Evolutionary conservation across 345 rosid genomes (phyloP).

Genomic region (Capsella bursapastoris): DNA sequence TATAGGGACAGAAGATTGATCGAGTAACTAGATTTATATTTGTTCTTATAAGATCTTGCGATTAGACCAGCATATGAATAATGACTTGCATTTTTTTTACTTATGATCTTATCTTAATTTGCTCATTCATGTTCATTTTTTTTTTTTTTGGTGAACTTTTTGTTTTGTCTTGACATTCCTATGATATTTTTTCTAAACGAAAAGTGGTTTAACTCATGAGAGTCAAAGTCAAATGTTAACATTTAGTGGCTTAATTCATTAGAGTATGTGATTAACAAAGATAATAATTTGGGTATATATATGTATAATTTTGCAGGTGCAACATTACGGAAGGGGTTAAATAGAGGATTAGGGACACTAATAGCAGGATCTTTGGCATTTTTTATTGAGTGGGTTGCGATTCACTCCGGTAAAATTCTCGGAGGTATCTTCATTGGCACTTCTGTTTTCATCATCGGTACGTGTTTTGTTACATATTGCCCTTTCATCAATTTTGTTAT

Average conservation of each 20-base stretch:
- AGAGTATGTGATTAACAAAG: too few relatives aligned
- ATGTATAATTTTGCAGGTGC: slow-evolving; percentile 53
- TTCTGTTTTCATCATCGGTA: slow-evolving; percentile 69
- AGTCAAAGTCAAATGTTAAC: too few relatives aligned
- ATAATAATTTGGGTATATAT: too few relatives aligned
- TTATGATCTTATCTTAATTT: neutral
- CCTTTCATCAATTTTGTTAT: neutral
- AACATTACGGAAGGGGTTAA: slow-evolving; percentile 74
- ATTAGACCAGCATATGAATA: neutral
- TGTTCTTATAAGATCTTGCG: neutral
- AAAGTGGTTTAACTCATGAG: too few relatives aligned
- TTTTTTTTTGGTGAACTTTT: too few relatives aligned
- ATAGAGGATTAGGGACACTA: slow-evolving; percentile 76
- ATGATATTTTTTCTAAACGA: too few relatives aligned
- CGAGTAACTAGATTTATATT: neutral
- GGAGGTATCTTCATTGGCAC: slow-evolving; percentile 71
- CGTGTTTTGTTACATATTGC: slow-evolving; percentile 10
- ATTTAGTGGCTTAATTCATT: too few relatives aligned
- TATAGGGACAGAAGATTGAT: neutral
- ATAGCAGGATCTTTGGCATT: slow-evolving; percentile 75
- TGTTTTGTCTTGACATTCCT: too few relatives aligned
- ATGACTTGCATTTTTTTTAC: neutral
- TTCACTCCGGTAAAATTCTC: slow-evolving; percentile 47
- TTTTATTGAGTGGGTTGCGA: slow-evolving; percentile 58
- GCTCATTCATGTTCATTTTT: neutral